These are phyloP conservation scores for Pilatotrama ljubarskyi DNA, from an alignment of 768 basidiomycete species.

Conservation along the genomic window DNA sequence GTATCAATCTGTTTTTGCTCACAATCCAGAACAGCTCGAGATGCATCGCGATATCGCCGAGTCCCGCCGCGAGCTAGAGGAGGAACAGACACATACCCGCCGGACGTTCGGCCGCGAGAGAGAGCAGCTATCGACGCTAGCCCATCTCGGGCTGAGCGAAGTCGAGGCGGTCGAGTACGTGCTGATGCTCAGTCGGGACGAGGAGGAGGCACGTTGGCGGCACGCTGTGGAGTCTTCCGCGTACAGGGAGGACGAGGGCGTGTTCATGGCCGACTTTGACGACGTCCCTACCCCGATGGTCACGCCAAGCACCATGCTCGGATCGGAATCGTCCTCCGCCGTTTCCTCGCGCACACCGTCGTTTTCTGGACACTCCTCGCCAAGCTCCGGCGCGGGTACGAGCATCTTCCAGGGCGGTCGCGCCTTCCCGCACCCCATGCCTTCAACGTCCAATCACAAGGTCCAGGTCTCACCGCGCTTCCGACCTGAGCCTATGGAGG, in stretches of 20 bases:
- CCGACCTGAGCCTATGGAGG: conserved; percentile 56
- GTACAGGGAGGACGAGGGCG: conserved; percentile 47
- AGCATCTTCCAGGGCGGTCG: conserved; percentile 25
- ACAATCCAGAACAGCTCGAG: conserved; percentile 57
- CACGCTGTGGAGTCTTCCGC: neutral
- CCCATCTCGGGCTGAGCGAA: conserved; percentile 71
- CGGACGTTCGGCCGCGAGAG: conserved; percentile 47
- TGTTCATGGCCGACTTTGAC: conserved; percentile 59
- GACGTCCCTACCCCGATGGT: conserved; percentile 34
- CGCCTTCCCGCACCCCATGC: conserved; percentile 31
- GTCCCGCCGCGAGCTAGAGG: conserved; percentile 50
- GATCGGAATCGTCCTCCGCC: conserved; percentile 23
- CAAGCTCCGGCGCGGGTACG: conserved; percentile 1
- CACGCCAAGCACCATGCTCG: conserved; percentile 24
- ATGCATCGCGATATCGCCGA: conserved; percentile 64
- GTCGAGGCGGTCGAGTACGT: conserved; percentile 76
- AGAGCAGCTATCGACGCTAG: conserved; percentile 58
- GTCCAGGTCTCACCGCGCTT: conserved; percentile 54
- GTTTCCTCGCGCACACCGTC: conserved; percentile 10
- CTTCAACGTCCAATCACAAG: conserved; percentile 48
- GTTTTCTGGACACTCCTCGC: conserved; percentile 6
- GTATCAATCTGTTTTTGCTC: neutral
- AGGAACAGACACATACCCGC: conserved; percentile 44
- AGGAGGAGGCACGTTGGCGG: conserved; percentile 43
- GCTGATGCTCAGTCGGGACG: conserved; percentile 83